Conservation (phyloP, 768 basidiomycete species). For the Russula griseocarnosa region DNA sequence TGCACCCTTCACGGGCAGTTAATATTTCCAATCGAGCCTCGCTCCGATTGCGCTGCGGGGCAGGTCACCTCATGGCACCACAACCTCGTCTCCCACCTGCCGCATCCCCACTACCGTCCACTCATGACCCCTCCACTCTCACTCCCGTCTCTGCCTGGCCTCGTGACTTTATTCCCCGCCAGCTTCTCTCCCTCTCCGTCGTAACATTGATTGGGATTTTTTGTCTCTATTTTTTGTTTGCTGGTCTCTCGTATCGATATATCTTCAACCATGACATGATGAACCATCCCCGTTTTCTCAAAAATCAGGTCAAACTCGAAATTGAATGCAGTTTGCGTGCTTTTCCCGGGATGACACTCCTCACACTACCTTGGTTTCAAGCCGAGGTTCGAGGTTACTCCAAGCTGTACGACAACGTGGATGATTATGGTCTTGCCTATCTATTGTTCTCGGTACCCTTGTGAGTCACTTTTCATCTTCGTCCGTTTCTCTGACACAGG, state of each 20-base stretch:
- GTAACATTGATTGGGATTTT: slow-evolving; percentile 81
- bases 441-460: slow-evolving; percentile 61
- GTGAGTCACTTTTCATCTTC: slow-evolving; percentile 41
- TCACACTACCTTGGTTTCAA: slow-evolving; percentile 93
- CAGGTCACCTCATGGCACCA: slow-evolving; percentile 41
- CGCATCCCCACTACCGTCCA: slow-evolving; percentile 49
- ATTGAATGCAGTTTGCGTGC: slow-evolving; percentile 69
- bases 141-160: slow-evolving; percentile 68
- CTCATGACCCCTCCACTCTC: slow-evolving; percentile 32
- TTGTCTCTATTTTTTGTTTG: slow-evolving; percentile 84
- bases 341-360: slow-evolving; percentile 75
- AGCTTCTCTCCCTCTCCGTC: slow-evolving; percentile 62
- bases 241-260: slow-evolving; percentile 73
- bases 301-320: slow-evolving; percentile 80
- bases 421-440: slow-evolving; percentile 77
- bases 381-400: slow-evolving; percentile 86
- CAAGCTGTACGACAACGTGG: slow-evolving; percentile 69
- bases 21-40: slow-evolving; percentile 26
- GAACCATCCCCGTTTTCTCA: slow-evolving; percentile 89
- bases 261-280: slow-evolving; percentile 97
- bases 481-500: slow-evolving; percentile 13
- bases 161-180: slow-evolving; percentile 75
- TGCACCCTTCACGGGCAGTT: slow-evolving; percentile 17
- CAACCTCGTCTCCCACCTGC: slow-evolving; percentile 50
- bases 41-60: slow-evolving; percentile 34